These are phyloP conservation scores for Theobroma grandiflorum DNA, from an alignment of 441 rosid genomes.

Conservation along the genomic window DNA sequence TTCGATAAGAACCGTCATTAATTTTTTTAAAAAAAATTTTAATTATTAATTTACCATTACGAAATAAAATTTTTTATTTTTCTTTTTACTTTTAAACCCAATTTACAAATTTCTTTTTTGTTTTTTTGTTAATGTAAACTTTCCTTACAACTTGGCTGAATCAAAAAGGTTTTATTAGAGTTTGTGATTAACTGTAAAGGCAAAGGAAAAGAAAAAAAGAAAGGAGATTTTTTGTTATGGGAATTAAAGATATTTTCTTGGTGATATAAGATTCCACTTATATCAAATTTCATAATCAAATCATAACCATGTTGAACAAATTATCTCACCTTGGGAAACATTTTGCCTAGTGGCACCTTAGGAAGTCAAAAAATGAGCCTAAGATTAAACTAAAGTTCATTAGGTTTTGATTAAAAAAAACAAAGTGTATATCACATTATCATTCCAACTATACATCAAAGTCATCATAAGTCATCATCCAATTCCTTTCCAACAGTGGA, in stretches of 20 bases:
- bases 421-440: too few species aligned
- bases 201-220: not conserved
- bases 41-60: too few species aligned
- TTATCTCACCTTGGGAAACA: not conserved
- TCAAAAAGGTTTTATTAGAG: not conserved
- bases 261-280: not conserved
- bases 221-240: not conserved
- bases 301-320: not conserved
- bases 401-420: not conserved
- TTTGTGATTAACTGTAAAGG: not conserved
- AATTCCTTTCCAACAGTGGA: too few species aligned
- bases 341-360: not conserved
- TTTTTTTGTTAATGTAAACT: not conserved
- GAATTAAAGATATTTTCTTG: not conserved
- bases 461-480: not conserved
- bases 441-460: not conserved
- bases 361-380: not conserved
- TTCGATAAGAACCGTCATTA: too few species aligned
- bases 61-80: too few species aligned
- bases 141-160: not conserved
- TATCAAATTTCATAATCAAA: slow-evolving; percentile 5
- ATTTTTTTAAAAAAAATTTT: too few species aligned
- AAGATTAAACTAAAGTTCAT: not conserved
- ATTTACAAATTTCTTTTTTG: slow-evolving; percentile 7
- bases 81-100: not conserved